Percentiles rank a stretch among this genome's conserved stretches.
phyloP scores from a whole-genome alignment of 177 flowering plant genomes.

The Tripterygium wilfordii region DNA sequence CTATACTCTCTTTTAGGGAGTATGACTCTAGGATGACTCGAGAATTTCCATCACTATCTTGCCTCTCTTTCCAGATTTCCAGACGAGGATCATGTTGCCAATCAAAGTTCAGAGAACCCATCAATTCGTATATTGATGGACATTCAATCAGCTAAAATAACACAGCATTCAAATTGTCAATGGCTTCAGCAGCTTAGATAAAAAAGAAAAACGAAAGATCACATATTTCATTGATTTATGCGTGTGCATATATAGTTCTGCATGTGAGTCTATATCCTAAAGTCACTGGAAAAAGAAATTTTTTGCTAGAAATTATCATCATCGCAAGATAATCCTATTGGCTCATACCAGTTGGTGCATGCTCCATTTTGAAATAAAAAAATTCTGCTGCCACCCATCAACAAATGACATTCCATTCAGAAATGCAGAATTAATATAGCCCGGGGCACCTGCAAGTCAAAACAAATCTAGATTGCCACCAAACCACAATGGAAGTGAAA shows the following conservation, averaged over 20 bases:
- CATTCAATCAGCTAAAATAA: slow-evolving; percentile 89
- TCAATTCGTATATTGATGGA: slow-evolving; percentile 91
- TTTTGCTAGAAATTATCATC: too few relatives aligned
- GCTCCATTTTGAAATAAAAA: slow-evolving; percentile 97
- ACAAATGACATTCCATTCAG: slow-evolving; percentile 95
- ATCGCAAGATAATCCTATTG: too few relatives aligned
- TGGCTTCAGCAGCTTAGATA: too few relatives aligned
- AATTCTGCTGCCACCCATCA: slow-evolving; percentile 92
- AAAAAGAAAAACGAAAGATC: too few relatives aligned
- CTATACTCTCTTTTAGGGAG: slow-evolving; percentile 44
- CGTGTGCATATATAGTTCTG: too few relatives aligned
- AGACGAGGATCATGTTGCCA: slow-evolving; percentile 72
- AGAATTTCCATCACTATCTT: slow-evolving; percentile 37
- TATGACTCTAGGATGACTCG: slow-evolving; percentile 58
- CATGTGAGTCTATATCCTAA: too few relatives aligned
- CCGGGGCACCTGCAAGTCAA: slow-evolving; percentile 81
- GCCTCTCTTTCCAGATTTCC: slow-evolving; percentile 75
- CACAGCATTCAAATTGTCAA: background rate
- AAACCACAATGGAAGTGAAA: background rate
- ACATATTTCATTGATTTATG: too few relatives aligned
- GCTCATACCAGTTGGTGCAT: slow-evolving; percentile 93
- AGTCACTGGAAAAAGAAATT: too few relatives aligned
- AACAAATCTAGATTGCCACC: slow-evolving; percentile 3
- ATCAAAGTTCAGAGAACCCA: slow-evolving; percentile 64
- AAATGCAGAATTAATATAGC: slow-evolving; percentile 74